These are phyloP conservation scores for Clavispora phyllophila DNA, from an alignment of 805 yeast species.

Conservation along the genomic window DNA sequence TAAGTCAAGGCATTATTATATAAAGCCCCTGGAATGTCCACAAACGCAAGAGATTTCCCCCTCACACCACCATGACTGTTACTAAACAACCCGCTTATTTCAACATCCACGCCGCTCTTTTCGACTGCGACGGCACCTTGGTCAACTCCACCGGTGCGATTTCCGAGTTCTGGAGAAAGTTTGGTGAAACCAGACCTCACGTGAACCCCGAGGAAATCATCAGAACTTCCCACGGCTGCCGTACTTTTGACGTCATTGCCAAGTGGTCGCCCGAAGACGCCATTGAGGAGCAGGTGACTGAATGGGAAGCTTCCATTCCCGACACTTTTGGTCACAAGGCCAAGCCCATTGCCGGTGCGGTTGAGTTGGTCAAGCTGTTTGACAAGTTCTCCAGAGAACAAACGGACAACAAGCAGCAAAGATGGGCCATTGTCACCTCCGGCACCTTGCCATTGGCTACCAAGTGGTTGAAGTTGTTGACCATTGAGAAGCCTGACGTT, in stretches of 20 bases:
- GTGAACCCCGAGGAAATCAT: conserved; percentile 68
- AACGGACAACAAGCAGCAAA: conserved; percentile 40
- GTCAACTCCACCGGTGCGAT: conserved; percentile 81
- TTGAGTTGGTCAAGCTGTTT: conserved; percentile 52
- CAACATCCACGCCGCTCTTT: conserved; percentile 48
- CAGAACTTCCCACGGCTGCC: conserved; percentile 74
- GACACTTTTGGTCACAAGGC: conserved; percentile 69
- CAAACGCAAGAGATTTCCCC: background rate
- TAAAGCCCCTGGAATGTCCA: background rate
- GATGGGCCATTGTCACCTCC: conserved; percentile 86
- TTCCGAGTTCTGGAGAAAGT: conserved; percentile 75
- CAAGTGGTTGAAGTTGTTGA: conserved; percentile 69
- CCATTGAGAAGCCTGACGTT: conserved; percentile 57
- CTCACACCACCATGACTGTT: conserved; percentile 10
- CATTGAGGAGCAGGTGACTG: conserved; percentile 56
- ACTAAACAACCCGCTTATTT: conserved; percentile 39
- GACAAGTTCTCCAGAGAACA: conserved; percentile 42
- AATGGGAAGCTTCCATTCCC: conserved; percentile 66
- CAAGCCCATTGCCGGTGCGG: conserved; percentile 71
- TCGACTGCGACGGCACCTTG: conserved; percentile 85
- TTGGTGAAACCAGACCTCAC: conserved; percentile 62
- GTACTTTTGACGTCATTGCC: conserved; percentile 74
- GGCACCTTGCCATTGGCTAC: conserved; percentile 75
- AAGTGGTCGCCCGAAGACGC: conserved; percentile 75
- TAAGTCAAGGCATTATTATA: background rate